Conservation (phyloP, 2,329 filamentous ascomycete species). For the Colletotrichum zoysiae region DNA sequence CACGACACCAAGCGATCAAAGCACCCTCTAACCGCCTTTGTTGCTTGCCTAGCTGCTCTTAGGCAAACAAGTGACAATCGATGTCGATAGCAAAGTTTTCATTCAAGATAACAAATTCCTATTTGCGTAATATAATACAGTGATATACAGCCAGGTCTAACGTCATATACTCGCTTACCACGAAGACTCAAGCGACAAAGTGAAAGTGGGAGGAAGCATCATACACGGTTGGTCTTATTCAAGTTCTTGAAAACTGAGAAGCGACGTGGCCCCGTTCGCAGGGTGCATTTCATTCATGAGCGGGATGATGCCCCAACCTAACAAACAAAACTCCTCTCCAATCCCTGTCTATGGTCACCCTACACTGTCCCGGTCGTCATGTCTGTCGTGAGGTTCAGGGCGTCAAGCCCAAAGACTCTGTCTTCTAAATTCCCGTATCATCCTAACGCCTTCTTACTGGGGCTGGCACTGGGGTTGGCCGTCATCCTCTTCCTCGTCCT, state of each 20-base stretch:
- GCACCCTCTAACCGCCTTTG: background rate
- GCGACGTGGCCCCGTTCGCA: conserved; percentile 26
- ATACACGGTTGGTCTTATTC: background rate
- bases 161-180: background rate
- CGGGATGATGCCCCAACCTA: conserved; percentile 39
- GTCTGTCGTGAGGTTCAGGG: conserved; percentile 37
- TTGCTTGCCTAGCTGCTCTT: background rate
- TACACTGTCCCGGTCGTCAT: conserved; percentile 38
- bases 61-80: background rate
- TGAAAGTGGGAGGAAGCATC: background rate
- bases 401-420: conserved; percentile 37
- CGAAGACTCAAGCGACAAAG: background rate
- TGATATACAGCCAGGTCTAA: background rate
- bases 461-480: conserved; percentile 78
- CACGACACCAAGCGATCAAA: too few species aligned
- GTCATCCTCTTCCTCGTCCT: conserved; percentile 78
- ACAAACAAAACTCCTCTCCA: conserved; percentile 41
- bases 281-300: conserved; percentile 40
- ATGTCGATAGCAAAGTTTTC: background rate
- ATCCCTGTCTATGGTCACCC: conserved; percentile 39
- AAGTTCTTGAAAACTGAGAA: conserved; percentile 10
- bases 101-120: background rate
- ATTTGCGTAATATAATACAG: background rate
- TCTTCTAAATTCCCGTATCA: conserved; percentile 36
- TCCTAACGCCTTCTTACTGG: conserved; percentile 63